Conservation (phyloP, 495 filamentous ascomycete species). For the Hypoxylon rickii region DNA sequence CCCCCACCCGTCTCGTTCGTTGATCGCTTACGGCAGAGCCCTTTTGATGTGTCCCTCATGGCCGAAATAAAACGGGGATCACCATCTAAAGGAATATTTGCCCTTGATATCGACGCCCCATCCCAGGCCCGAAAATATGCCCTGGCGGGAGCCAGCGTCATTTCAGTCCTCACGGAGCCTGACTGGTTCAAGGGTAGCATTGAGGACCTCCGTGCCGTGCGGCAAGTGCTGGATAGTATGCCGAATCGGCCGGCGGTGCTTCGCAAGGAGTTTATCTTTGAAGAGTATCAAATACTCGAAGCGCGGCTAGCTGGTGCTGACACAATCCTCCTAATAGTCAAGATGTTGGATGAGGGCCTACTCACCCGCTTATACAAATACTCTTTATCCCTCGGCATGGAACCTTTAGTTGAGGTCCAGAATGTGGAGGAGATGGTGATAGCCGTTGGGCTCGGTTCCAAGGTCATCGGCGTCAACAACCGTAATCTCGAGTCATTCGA, state of each 20-base stretch:
- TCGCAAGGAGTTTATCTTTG: conserved; percentile 96
- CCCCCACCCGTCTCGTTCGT: conserved; percentile 86
- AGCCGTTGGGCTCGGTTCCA: conserved; percentile 84
- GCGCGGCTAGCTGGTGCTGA: conserved; percentile 92
- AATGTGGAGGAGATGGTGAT: conserved; percentile 89
- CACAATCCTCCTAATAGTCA: conserved; percentile 94
- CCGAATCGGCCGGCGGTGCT: conserved; percentile 89
- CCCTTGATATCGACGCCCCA: conserved; percentile 82
- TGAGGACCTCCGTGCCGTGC: conserved; percentile 87
- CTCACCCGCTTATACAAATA: conserved; percentile 83
- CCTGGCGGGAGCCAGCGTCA: conserved; percentile 90
- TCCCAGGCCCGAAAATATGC: conserved; percentile 91
- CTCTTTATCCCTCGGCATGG: conserved; percentile 91
- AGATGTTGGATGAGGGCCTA: conserved; percentile 85
- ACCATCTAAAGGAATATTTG: conserved; percentile 94
- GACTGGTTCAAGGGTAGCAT: conserved; percentile 99
- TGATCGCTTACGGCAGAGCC: conserved; percentile 75
- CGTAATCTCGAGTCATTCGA: conserved; percentile 94
- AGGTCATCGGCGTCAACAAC: conserved; percentile 98
- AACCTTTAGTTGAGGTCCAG: conserved; percentile 96
- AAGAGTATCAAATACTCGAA: conserved; percentile 97
- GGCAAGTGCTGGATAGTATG: conserved; percentile 85
- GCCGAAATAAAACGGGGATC: conserved; percentile 97
- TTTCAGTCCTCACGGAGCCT: conserved; percentile 96
- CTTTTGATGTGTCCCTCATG: conserved; percentile 83